phyloP scores from a whole-genome alignment of 2,329 filamentous ascomycete species.

The Allantophomopsis lycopodina region DNA sequence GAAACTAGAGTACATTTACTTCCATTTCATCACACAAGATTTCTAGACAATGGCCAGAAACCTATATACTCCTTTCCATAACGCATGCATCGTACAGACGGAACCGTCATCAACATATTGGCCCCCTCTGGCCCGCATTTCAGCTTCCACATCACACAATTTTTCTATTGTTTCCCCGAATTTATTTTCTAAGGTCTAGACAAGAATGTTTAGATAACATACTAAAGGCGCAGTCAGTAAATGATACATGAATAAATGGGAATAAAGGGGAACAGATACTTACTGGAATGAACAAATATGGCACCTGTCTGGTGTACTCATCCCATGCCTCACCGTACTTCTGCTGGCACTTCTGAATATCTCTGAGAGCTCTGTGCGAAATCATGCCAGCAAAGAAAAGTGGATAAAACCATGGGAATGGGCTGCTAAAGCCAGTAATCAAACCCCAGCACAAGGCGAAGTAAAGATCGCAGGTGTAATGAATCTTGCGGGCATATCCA shows the following conservation, averaged over 20 bases:
- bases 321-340: constrained; percentile 76
- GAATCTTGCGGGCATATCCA: constrained; percentile 63
- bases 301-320: constrained; percentile 68
- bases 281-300: constrained; percentile 72
- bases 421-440: constrained; percentile 68
- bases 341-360: constrained; percentile 59
- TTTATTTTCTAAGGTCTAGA: no score
- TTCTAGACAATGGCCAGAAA: no score
- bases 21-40: no score
- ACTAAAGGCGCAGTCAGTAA: constrained; percentile 2
- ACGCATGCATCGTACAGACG: no score
- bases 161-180: no score
- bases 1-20: no score
- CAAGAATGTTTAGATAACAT: constrained; percentile 1
- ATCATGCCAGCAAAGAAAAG: constrained; percentile 74
- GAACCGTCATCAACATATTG: no score
- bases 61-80: no score
- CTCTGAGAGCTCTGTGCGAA: constrained; percentile 59
- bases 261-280: constrained; percentile 11
- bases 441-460: constrained; percentile 68
- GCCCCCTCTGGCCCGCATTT: no score
- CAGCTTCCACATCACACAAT: no score
- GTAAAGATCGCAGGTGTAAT: constrained; percentile 70
- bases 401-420: constrained; percentile 84
- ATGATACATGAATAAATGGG: not conserved